Base-by-base conservation (phyloP, 2,329 filamentous ascomycete genomes). In the Penicillium sp. region DNA sequence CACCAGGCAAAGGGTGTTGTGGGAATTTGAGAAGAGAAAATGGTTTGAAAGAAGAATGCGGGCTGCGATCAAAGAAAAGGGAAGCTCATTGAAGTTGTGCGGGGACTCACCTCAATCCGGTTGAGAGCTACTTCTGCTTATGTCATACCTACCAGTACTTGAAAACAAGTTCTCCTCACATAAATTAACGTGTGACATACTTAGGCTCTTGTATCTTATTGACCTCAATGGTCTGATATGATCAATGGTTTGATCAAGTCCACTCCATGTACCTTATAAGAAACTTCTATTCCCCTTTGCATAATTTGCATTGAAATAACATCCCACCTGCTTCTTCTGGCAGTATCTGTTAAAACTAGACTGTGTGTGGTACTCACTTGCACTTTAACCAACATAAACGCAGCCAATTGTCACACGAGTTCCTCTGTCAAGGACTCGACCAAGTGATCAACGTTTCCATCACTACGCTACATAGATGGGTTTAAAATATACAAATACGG, bases 71-170 rank as follows among this genome's bases (percentile, higher is more conserved):
- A 58, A 53, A 55, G 48, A 55, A 54, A 48, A 40, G 51, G 7
- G 44, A 47, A 61, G 58, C 58, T 61, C 42, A 49, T 54, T 47
- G 53, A 59, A 47, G 55, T 55, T 55, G 54, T 61, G 56, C 53
- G 58, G 58, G 51, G 54, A 57, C 43, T 46, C 45, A 27, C 32
- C 35, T 47, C 47, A 35, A 53, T 44, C 40, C 44, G 39, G 42
- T 53, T 39, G 34, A 34, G 39, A 63, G 60, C 60, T 47, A 36
- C 35, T 26, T 54, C 54, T 35, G 62, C 62, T 64, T 63, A 64
- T 63, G 62, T 63, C 61, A 63, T 61, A 30, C 3, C 3, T 3
- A 23, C 35, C 41, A 30, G 48, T 47, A 52, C 29, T 34, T 55
- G 2, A n/a, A 43, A 26, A 19, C 6, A 42, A 19, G 51, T 53